Conservation (phyloP, 495 filamentous ascomycete genomes). For the Mytilinidion resinicola region DNA sequence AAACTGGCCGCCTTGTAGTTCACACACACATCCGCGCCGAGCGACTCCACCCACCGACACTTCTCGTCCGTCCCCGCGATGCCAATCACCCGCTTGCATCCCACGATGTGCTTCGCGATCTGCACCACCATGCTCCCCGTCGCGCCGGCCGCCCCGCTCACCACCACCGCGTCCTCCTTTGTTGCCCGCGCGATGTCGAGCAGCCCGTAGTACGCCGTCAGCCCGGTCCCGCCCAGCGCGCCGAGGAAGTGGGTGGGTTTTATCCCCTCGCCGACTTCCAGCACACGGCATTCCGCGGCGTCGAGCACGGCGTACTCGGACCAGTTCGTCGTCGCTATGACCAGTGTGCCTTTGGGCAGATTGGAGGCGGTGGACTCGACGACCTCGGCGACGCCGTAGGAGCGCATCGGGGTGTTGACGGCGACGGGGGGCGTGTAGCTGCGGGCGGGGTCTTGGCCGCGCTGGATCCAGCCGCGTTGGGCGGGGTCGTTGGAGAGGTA, state of each 20-base stretch:
- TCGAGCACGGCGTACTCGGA: constrained; percentile 45
- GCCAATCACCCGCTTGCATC: constrained; percentile 51
- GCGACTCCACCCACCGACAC: constrained; percentile 53
- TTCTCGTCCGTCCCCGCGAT: constrained; percentile 63
- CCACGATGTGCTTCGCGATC: constrained; percentile 51
- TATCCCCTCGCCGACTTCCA: constrained; percentile 33
- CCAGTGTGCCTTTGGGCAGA: constrained; percentile 38
- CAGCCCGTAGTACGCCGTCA: constrained; percentile 50
- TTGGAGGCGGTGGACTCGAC: constrained; percentile 39
- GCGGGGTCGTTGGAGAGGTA: constrained; percentile 76
- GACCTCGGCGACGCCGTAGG: constrained; percentile 50
- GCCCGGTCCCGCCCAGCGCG: constrained; percentile 43
- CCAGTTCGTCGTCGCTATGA: constrained; percentile 42
- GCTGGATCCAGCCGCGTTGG: constrained; percentile 70
- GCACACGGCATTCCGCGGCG: constrained; percentile 30
- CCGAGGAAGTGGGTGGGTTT: constrained; percentile 45
- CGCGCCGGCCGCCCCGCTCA: constrained; percentile 46
- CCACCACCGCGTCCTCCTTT: constrained; percentile 41
- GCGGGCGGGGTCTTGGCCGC: constrained; percentile 43
- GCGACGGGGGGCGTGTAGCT: constrained; percentile 64
- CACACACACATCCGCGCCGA: constrained; percentile 60
- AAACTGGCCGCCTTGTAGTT: constrained; percentile 62
- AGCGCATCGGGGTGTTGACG: constrained; percentile 63
- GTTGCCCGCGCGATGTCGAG: constrained; percentile 38
- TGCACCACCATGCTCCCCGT: constrained; percentile 45